These are phyloP conservation scores for Thelonectria discophora DNA, from an alignment of 2,329 filamentous ascomycete genomes.

Conservation along the genomic window DNA sequence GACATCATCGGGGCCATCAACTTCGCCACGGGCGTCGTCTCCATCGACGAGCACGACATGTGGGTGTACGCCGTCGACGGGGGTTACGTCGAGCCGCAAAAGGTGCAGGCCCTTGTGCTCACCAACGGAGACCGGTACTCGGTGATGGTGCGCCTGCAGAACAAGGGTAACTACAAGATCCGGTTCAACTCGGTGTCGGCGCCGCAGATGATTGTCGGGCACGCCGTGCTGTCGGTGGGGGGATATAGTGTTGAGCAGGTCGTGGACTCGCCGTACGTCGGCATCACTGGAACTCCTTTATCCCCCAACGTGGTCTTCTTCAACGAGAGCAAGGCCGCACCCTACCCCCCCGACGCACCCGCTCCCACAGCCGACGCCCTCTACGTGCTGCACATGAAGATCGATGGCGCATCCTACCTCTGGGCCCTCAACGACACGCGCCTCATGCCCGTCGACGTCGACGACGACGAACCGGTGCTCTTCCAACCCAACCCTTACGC, in stretches of 20 bases:
- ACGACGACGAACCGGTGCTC: slow-evolving; percentile 53
- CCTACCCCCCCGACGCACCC: slow-evolving; percentile 58
- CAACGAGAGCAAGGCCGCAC: slow-evolving; percentile 51
- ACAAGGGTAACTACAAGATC: slow-evolving; percentile 61
- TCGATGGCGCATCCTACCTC: slow-evolving; percentile 56
- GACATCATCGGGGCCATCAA: slow-evolving; percentile 63
- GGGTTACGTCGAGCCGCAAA: slow-evolving; percentile 61
- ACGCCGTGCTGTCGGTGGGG: slow-evolving; percentile 56
- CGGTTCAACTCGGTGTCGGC: slow-evolving; percentile 59
- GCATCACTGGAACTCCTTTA: slow-evolving; percentile 56
- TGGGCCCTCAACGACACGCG: slow-evolving; percentile 63
- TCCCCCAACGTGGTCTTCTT: slow-evolving; percentile 55
- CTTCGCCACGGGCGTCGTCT: slow-evolving; percentile 54
- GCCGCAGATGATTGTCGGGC: slow-evolving; percentile 64
- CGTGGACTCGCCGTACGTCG: slow-evolving; percentile 54
- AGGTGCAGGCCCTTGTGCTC: slow-evolving; percentile 57
- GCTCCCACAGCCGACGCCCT: slow-evolving; percentile 55
- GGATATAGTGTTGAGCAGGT: slow-evolving; percentile 28
- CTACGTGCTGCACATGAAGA: slow-evolving; percentile 53
- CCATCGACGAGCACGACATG: slow-evolving; percentile 63
- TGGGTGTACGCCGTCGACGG: slow-evolving; percentile 65
- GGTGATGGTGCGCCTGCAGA: slow-evolving; percentile 57
- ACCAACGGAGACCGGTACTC: slow-evolving; percentile 63
- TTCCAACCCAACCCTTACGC: slow-evolving; percentile 50
- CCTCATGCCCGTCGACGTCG: slow-evolving; percentile 51